Base-by-base conservation (phyloP, 176 grass and related monocot species). In the Carex cristatella region DNA sequence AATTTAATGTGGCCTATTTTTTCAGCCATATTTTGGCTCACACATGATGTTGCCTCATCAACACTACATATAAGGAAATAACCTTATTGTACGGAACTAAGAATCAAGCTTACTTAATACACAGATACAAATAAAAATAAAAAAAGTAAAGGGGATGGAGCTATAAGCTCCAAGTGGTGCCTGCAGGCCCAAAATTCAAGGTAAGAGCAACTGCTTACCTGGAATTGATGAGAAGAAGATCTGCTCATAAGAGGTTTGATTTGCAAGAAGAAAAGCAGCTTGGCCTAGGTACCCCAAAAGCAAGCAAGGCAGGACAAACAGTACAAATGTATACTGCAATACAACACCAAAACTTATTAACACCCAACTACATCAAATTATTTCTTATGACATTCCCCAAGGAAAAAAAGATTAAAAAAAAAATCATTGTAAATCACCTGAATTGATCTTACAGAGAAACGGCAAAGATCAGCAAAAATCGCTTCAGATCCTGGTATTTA, bases 401-500 rank as follows among this genome's bases (percentile, higher is more conserved):
- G 23, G 81, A 80, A 87, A 10, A 69, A 63, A 83, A n/a, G 19
- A 80, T 2, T 61, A 5, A 16, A 53, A 79, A 60, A 66, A 85
- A 72, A 81, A 57, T 2, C 73, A 33, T 14, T 55, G 65, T 71
- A 76, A 58, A 65, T 94, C 86, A 95, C 96, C 89, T 99, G 96
- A 90, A 99, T 92, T 71, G 91, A 95, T 92, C 88, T 89, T 60
- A 99, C 85, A 55, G 96, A 94, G 88, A 94, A 99, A 89, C 94
- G 89, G 89, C 93, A 95, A 87, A 99, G 96, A 89, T 99, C 94
- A 37, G 96, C 76, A 91, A 99, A 99, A 64, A 99, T 95, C 67
- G 96, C 88, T 80, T 99, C 96, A 10, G 96, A 94, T 61, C 96
- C 96, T 99, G 91, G 69, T 93, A 89, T 69, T 85, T 64, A 61